Evolutionary conservation across 2,329 filamentous ascomycete species (phyloP), one percentile per base, ranked within the genome.

Genomic region (Periconia digitata): DNA sequence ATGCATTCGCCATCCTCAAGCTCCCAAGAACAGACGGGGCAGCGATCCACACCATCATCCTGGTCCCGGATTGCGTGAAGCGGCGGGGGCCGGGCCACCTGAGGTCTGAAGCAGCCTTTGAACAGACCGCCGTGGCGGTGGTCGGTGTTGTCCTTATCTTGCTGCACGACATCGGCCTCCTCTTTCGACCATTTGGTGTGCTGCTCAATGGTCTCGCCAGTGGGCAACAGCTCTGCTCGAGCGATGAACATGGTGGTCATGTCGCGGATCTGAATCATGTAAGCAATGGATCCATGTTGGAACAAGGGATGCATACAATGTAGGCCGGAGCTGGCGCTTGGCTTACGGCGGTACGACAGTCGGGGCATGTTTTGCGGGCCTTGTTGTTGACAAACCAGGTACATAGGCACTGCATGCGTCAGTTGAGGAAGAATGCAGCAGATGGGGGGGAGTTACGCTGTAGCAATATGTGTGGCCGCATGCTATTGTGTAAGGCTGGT

Each of bases 401-500:
- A 56, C 76, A 77, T 37, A 82, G 72, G 58, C 83, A 83, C 80
- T 83, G 65, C 22, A 54, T 35, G 10, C 38, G 64, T 63, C 60
- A 70, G 63, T 34, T 54, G 35, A n/a, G 12, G 2, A 15, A 3
- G 20, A 17, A 12, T 27, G n/a, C 8, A 60, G 18, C 8, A 13
- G 24, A 44, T 16, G n/a, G 20, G 20, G 17, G 20, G 38, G 8
- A 70, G 79, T 67, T 55, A 83, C 81, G 38, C 79, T 82, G 64
- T 89, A 89, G 72, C 85, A 89, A 69, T 86, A 88, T 6, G 85
- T 87, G 66, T 89, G 85, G 3, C 85, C 85, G 59, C 85, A 89
- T 6, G 76, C 76, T 44, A 87, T 77, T 16, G 82, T 85, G 69
- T 83, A 89, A 2, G 85, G 85, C 67, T 88, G 85, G 69, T 87